Conservation (phyloP, 2,329 filamentous ascomycete species). For the Ascochyta pisi region DNA sequence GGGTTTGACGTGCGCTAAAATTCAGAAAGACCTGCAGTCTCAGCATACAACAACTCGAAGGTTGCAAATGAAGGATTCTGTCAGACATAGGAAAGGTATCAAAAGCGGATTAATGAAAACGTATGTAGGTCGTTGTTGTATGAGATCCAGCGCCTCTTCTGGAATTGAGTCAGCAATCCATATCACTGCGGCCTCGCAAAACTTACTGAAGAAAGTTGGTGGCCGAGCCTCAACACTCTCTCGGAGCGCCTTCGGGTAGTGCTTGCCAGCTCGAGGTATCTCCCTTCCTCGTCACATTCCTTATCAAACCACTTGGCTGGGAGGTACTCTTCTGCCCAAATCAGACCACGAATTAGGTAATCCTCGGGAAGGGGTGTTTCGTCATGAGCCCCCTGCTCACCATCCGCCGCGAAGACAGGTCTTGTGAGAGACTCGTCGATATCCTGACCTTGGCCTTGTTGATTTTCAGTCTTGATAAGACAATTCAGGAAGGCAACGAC, state of each 20-base stretch:
- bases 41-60: too few relatives aligned
- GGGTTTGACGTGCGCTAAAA: too few relatives aligned
- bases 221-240: slow-evolving; percentile 65
- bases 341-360: slow-evolving; percentile 68
- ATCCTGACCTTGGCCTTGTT: slow-evolving; percentile 29
- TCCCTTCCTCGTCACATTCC: slow-evolving; percentile 71
- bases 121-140: slow-evolving; percentile 24
- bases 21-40: too few relatives aligned
- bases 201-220: slow-evolving; percentile 52
- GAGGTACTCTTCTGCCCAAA: slow-evolving; percentile 67
- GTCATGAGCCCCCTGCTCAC: slow-evolving; percentile 42
- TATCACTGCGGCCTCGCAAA: too few relatives aligned
- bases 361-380: slow-evolving; percentile 72
- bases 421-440: slow-evolving; percentile 40
- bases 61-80: too few relatives aligned
- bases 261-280: slow-evolving; percentile 67
- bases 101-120: too few relatives aligned
- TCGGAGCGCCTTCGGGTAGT: slow-evolving; percentile 65
- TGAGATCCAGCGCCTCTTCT: slow-evolving; percentile 38
- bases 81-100: too few relatives aligned
- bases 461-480: slow-evolving; percentile 51
- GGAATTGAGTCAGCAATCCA: too few relatives aligned
- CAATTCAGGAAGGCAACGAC: slow-evolving; percentile 62
- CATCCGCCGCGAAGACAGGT: slow-evolving; percentile 57
- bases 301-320: slow-evolving; percentile 67